Percentiles rank a stretch among this genome's conserved stretches.
Conservation (phyloP, 768 basidiomycete genomes). For the Gloeophyllum trabeum region DNA sequence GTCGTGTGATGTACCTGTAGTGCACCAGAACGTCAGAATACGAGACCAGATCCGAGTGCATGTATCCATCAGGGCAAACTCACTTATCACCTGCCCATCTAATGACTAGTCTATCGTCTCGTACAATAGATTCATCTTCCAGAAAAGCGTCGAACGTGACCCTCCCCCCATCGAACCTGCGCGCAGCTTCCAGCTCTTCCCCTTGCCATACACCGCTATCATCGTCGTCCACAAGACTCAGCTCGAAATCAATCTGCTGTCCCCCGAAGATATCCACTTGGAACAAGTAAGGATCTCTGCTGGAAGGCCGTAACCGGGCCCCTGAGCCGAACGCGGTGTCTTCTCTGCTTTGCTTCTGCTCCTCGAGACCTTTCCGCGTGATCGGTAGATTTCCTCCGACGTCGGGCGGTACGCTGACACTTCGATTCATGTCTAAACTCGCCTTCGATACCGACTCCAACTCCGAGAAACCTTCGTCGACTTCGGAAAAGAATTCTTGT, state of each 20-base stretch:
- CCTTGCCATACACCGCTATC: conserved; percentile 10
- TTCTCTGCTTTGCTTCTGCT: conserved; percentile 18
- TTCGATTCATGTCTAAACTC: conserved; percentile 25
- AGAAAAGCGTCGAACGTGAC: conserved; percentile 60
- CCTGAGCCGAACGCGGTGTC: conserved; percentile 30
- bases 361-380: conserved; percentile 9
- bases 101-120: conserved; percentile 59
- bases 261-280: conserved; percentile 48
- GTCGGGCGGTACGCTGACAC: conserved; percentile 47
- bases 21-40: conserved; percentile 2
- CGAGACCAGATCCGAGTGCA: neutral
- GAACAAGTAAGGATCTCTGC: conserved; percentile 51
- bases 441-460: too few relatives aligned
- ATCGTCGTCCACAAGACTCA: conserved; percentile 34
- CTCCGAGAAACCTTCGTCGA: too few relatives aligned
- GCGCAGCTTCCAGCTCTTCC: conserved; percentile 43
- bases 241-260: conserved; percentile 53
- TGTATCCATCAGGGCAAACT: conserved; percentile 15
- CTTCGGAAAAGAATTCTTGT: too few relatives aligned
- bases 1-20: conserved; percentile 64
- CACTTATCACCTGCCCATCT: conserved; percentile 61
- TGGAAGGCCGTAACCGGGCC: conserved; percentile 47
- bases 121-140: conserved; percentile 47
- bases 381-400: conserved; percentile 29
- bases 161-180: conserved; percentile 46